These are phyloP conservation scores for Prunus kanzakura DNA, from an alignment of 306 rosid species.

Conservation along the genomic window DNA sequence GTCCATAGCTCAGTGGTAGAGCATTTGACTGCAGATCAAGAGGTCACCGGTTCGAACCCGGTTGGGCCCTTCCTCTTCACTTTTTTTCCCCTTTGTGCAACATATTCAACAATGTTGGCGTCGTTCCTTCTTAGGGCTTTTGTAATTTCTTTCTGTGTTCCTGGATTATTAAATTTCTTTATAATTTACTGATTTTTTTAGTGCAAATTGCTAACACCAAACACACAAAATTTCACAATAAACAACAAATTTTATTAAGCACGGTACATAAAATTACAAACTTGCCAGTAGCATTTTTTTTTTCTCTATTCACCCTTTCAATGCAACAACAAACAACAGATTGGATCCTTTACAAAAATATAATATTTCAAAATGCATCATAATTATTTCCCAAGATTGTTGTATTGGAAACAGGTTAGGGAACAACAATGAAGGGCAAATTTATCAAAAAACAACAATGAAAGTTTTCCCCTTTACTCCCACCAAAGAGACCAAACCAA, in stretches of 20 bases:
- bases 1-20: conserved; percentile 52
- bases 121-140: no score
- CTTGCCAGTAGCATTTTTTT: conserved; percentile 27
- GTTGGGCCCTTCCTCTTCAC: conserved; percentile 13
- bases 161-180: no score
- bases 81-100: neutral
- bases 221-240: neutral
- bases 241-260: conserved; percentile 36
- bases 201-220: no score
- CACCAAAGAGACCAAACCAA: conserved; percentile 36
- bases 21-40: no score
- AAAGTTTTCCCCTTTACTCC: conserved; percentile 20
- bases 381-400: conserved; percentile 35
- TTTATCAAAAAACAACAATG: conserved; percentile 27
- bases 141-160: no score
- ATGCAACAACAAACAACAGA: conserved; percentile 30
- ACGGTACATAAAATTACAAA: conserved; percentile 53
- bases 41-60: conserved; percentile 14
- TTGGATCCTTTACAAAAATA: conserved; percentile 52
- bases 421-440: conserved; percentile 35
- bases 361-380: conserved; percentile 29
- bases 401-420: conserved; percentile 31
- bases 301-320: conserved; percentile 38
- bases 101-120: no score
- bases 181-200: no score